Evolutionary conservation across 257 asterid genomes (phyloP), one percentile per base, ranked within the genome.

Genomic region (Solanum megistacrolobum): DNA sequence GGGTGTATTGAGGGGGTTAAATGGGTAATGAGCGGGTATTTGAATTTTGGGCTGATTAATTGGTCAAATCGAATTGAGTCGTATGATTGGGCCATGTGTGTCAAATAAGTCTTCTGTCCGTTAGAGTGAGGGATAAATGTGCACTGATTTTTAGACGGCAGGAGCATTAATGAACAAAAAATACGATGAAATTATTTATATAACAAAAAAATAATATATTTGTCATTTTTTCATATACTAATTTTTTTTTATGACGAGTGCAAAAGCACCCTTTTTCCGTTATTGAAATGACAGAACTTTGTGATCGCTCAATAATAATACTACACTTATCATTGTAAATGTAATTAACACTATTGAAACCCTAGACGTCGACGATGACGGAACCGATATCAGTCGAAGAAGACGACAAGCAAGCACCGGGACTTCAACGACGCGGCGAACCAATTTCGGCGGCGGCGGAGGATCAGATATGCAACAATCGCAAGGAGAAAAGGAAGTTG

Each of bases 401-500:
- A 72, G 87, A 58, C 78, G 88, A 36, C 74, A 88, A 73, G 36
- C 84, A 73, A 39, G 83, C 36, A 12, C 88, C 69, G 87, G 84
- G 18, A 55, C 58, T 16, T 82, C 82, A 46, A n/a, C 81, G 18
- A 16, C 12, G 43, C 31, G 25, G 20, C 21, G 83, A 74, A 35
- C 31, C 31, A 35, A 36, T 35, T 21, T 21, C 52, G 2, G n/a
- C 62, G 5, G 87, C 72, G 71, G 10, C 88, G 90, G 84, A 78
- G 60, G 71, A 89, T 89, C 87, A 55, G 87, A 89, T 78, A 21
- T 75, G 69, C 55, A 81, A n/a, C 85, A 85, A 88, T 84, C 93
- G 99, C 79, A 93, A 92, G 93, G 96, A 92, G 65, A 93, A 91
- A 94, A 92, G 99, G 92, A 96, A 95, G 92, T 90, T 85, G 76